Percentiles rank a stretch among this genome's conserved stretches.
phyloP scores from a whole-genome alignment of 768 basidiomycete species.

The Boletus speciosus region DNA sequence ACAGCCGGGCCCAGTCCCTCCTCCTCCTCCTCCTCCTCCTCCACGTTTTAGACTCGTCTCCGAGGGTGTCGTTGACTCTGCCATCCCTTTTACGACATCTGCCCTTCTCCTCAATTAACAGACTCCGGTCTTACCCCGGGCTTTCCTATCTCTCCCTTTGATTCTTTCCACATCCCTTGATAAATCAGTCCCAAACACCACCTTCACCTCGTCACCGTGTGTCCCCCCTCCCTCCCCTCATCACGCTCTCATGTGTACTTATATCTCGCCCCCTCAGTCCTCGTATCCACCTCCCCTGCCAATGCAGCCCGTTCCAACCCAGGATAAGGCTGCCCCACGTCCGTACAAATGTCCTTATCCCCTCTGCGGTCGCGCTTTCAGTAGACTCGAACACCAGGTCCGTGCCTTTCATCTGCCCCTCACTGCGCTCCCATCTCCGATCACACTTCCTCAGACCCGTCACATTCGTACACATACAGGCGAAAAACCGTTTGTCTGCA shows the following conservation, averaged over 20 bases:
- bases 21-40: too few relatives aligned
- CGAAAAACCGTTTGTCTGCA: slow-evolving; percentile 95
- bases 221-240: slow-evolving; percentile 13
- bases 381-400: slow-evolving; percentile 94
- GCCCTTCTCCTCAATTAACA: slow-evolving; percentile 22
- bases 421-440: slow-evolving; percentile 17
- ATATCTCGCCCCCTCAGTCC: slow-evolving; percentile 26
- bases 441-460: slow-evolving; percentile 61
- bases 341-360: slow-evolving; percentile 97
- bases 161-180: slow-evolving; percentile 24
- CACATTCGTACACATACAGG: slow-evolving; percentile 98
- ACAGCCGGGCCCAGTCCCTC: too few relatives aligned
- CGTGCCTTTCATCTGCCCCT: slow-evolving; percentile 20
- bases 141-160: slow-evolving; percentile 28
- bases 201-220: slow-evolving; percentile 18
- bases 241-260: slow-evolving; percentile 28
- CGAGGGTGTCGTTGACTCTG: too few relatives aligned
- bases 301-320: slow-evolving; percentile 23
- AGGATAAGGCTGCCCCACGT: slow-evolving; percentile 48
- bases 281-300: slow-evolving; percentile 11
- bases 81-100: too few relatives aligned
- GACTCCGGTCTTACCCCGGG: slow-evolving; percentile 30
- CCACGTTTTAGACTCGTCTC: too few relatives aligned
- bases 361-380: slow-evolving; percentile 93
- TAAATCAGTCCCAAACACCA: slow-evolving; percentile 16